Conservation (phyloP, 2,329 filamentous ascomycete genomes). For the Claviceps lovelessii region DNA sequence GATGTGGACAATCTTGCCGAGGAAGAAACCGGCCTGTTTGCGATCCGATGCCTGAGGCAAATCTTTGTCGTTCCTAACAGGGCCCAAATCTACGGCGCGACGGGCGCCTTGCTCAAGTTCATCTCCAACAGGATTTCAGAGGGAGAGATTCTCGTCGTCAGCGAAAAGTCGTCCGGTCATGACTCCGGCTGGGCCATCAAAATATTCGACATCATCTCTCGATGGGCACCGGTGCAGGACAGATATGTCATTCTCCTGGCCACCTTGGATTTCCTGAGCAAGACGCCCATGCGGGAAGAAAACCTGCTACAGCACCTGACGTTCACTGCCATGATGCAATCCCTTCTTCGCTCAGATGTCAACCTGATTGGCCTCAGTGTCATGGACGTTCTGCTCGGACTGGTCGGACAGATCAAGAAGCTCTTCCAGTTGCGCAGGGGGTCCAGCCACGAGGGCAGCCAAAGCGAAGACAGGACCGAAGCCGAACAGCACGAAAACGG, state of each 20-base stretch:
- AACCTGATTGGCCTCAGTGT: conserved; percentile 93
- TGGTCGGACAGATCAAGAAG: conserved; percentile 70
- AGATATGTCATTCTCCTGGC: conserved; percentile 81
- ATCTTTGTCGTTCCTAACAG: conserved; percentile 75
- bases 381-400: conserved; percentile 79
- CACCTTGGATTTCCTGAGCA: conserved; percentile 60
- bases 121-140: conserved; percentile 46
- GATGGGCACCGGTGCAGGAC: conserved; percentile 88
- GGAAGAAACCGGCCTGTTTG: conserved; percentile 72
- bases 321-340: conserved; percentile 64
- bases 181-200: conserved; percentile 65
- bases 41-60: conserved; percentile 72
- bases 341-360: conserved; percentile 70
- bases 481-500: conserved; percentile 18
- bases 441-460: conserved; percentile 16
- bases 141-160: conserved; percentile 38
- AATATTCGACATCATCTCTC: conserved; percentile 64
- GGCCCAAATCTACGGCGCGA: conserved; percentile 66
- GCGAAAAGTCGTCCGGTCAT: conserved; percentile 24
- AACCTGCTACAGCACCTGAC: conserved; percentile 60
- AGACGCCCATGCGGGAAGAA: conserved; percentile 53
- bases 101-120: conserved; percentile 59
- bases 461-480: conserved; percentile 21
- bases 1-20: conserved; percentile 85
- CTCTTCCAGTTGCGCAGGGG: conserved; percentile 51